Base-by-base conservation (phyloP, 2,329 filamentous ascomycete genomes). In the Paecilomyces sp. region DNA sequence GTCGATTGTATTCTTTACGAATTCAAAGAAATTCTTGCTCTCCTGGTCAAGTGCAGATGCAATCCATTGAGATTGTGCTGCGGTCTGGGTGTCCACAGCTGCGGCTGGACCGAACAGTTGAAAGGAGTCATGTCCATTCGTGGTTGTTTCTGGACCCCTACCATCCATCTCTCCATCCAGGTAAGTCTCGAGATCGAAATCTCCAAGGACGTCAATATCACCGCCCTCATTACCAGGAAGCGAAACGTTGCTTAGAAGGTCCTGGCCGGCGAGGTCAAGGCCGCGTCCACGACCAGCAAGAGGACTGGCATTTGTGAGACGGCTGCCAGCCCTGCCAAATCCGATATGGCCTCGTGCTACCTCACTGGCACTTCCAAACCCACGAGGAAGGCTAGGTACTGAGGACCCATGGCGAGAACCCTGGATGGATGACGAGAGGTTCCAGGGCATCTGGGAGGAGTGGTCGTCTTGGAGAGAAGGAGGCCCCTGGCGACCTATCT, bases 381-480 rank as follows among this genome's bases (percentile, higher is more conserved):
- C 70, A 31, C 70, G 71, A 25, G 68, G 65, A n/a, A 65, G 63
- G 25, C 67, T 68, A 9, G 63, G 66, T 28, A 66, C 66, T 41
- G 71, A 72, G 36, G 72, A 75, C 12, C 75, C 79, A 25, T 78
- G 74, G 28, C 76, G 79, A 53, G 84, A 86, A 57, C 81, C 81
- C 57, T 80, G 78, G 3, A 80, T 68, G 1, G 83, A 85, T 3
- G 82, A 79, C 7, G 79, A 83, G 53, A 82, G 75, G 63, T 89
- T 89, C 87, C 87, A 90, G 11, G 87, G 87, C 80, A 89, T 85
- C n/a, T 82, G 76, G 3, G 82, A 84, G 25, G 84, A 84, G 30
- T 83, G 83, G 57, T 87, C 83, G 60, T 95, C 89, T 3, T 85
- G 84, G 57, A 94, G 81, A 7, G 84, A 83, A 0, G 84, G 81